Evolutionary conservation across 2,329 filamentous ascomycete species (phyloP), one percentile per base, ranked within the genome.

Genomic region (Colletotrichum lindemuthianum): DNA sequence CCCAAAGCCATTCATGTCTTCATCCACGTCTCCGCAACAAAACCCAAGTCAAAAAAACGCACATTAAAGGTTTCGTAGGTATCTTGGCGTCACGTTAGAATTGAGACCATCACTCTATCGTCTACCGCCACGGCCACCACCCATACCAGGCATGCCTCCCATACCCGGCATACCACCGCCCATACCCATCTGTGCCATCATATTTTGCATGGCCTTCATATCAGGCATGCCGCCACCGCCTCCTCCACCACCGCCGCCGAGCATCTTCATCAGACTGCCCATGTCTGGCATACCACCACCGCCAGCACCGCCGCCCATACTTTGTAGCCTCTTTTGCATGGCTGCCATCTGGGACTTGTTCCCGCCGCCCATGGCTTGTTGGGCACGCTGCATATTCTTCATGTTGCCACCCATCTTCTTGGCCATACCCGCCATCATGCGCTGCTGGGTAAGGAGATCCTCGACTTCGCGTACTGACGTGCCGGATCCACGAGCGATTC

Each of bases 361-460:
- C 36, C 90, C 92, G 48, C 94, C 93, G 34, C 90, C 92, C 89
- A 97, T 93, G 68, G 92, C 92, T 59, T 91, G 91, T 78, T 98
- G 94, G 0, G 94, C 94, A 55, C 90, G 89, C 77, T 97, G 93
- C 90, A 98, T 96, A 75, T 97, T 97, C 81, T 96, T 96, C 91
- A 97, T 97, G 76, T 92, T 94, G 43, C 94, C 94, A 63, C 96
- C 95, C 88, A 99, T 96, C 82, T 96, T 96, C 89, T 98, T 99
- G 52, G 96, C 96, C 93, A 99, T 97, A 63, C 92, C 92, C 1
- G 93, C 92, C 96, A 99, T 99, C 92, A 98, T 97, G 71, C 92
- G 90, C 77, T 98, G 95, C 79, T 99, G 96, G 0, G 94, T 97
- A n/a, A 99, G 86, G 7, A 99, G 83, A 73, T 99, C 96, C 78